A percentile compares a stretch with the other conserved stretches of the same genome.
Conservation (phyloP, 1,139 yeast species). For the Pneumocystis murina region DNA sequence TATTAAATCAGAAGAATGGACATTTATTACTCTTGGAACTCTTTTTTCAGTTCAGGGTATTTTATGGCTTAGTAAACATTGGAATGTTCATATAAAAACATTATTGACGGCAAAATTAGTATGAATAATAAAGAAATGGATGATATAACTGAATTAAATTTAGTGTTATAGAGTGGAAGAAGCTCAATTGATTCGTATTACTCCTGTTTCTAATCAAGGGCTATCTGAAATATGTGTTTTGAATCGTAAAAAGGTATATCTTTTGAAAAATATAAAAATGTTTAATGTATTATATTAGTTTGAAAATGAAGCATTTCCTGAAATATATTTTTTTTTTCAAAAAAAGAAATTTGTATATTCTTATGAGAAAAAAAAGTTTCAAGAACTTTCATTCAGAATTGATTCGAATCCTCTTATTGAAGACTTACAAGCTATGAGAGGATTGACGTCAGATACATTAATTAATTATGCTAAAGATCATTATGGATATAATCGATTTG, state of each 20-base stretch:
- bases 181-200: conserved; percentile 59
- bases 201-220: conserved; percentile 78
- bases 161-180: conserved; percentile 35
- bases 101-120: conserved; percentile 49
- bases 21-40: conserved; percentile 70
- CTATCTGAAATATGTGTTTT: conserved; percentile 54
- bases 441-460: conserved; percentile 37
- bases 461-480: conserved; percentile 41
- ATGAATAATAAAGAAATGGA: background rate
- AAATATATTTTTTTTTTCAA: conserved; percentile 64
- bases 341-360: conserved; percentile 78
- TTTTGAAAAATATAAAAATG: conserved; percentile 24
- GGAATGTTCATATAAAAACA: conserved; percentile 67
- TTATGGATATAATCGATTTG: conserved; percentile 78
- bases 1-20: conserved; percentile 66
- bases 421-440: conserved; percentile 46
- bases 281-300: conserved; percentile 29
- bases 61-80: conserved; percentile 83
- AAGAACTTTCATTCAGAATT: conserved; percentile 68
- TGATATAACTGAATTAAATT: background rate
- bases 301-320: conserved; percentile 31
- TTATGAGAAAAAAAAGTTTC: conserved; percentile 37
- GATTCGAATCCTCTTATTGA: conserved; percentile 49
- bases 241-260: conserved; percentile 11
- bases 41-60: conserved; percentile 58